Evolutionary conservation across 805 yeast genomes (phyloP), one percentile per base, ranked within the genome.

Genomic region (Wickerhamiella slavikovae): DNA sequence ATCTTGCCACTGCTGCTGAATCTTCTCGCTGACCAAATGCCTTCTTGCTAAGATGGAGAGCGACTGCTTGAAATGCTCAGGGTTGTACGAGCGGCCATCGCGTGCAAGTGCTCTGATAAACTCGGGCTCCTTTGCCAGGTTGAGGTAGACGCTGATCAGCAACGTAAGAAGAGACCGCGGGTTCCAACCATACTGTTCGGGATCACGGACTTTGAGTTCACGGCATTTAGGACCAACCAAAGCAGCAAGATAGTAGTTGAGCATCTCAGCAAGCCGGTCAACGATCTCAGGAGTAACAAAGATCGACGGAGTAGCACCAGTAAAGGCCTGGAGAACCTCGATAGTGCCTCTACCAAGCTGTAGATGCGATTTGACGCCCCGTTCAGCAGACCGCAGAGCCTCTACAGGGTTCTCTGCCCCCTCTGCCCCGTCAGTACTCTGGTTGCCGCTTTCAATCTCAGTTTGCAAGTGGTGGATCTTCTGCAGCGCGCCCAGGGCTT

Each of bases 161-260:
- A 70, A 71, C 12, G 66, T 58, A 34, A 89, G 60, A 29, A 80
- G 58, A 25, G 61, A 63, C 35, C 69, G 69, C 4, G 98, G 94
- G 41, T 78, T 68, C 50, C 89, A 89, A 18, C 68, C 66, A 47
- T 82, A 83, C 40, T 70, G 67, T 38, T 73, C 78, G 0, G 95
- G 95, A 37, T 74, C 64, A 35, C 64, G 62, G 17, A 89, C 98
- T 45, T 78, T 80, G 42, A 89, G 64, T 29, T 76, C 82, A 7
- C 83, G 67, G 55, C 93, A 83, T 46, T 76, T 75, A 11, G 96
- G 95, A 1, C 99, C 99, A 16, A 82, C 95, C 51, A 89, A 59
- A n/a, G 85, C 80, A 29, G 70, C 76, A 36, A 89, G 57, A 48
- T 89, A 89, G 53, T 83, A 85, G 54, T 89, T 76, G 48, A 89